phyloP scores from a whole-genome alignment of 73 alveolate species.

The Paraurostyla sp. region DNA sequence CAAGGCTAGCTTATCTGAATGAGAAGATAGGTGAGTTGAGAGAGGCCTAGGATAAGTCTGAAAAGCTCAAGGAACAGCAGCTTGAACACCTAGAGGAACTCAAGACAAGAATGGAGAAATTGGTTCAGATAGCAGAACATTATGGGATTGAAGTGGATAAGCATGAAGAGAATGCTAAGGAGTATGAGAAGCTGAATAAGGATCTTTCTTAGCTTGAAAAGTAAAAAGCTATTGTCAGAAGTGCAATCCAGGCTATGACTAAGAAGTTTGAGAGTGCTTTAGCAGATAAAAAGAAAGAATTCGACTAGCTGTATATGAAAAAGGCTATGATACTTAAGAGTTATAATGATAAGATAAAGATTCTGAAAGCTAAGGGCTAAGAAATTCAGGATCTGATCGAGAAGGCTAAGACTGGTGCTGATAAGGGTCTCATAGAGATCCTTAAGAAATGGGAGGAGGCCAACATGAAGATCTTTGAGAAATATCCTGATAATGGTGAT shows the following conservation, averaged over 20 bases:
- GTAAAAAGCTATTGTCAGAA: constrained; percentile 30
- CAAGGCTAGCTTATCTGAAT: constrained; percentile 51
- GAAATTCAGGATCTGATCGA: constrained; percentile 64
- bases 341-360: constrained; percentile 54
- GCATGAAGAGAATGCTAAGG: constrained; percentile 25
- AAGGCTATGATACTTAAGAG: constrained; percentile 61
- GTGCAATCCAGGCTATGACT: constrained; percentile 52
- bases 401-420: constrained; percentile 62
- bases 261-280: constrained; percentile 50
- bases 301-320: constrained; percentile 1
- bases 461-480: constrained; percentile 57
- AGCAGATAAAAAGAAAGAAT: constrained; percentile 57
- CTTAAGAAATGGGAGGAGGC: constrained; percentile 68
- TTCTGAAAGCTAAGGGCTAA: constrained; percentile 40
- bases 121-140: constrained; percentile 56
- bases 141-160: constrained; percentile 57
- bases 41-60: constrained; percentile 40
- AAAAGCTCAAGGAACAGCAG: constrained; percentile 31
- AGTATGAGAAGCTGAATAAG: constrained; percentile 38
- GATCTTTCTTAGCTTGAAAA: constrained; percentile 47
- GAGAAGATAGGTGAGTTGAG: constrained; percentile 48
- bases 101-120: constrained; percentile 26
- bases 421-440: constrained; percentile 34
- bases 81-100: constrained; percentile 48
- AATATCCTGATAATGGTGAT: constrained; percentile 35